Percentiles rank a stretch among this genome's conserved stretches.
Conservation (phyloP, 164 flowering plant genomes). For the Liriodendron chinense region DNA sequence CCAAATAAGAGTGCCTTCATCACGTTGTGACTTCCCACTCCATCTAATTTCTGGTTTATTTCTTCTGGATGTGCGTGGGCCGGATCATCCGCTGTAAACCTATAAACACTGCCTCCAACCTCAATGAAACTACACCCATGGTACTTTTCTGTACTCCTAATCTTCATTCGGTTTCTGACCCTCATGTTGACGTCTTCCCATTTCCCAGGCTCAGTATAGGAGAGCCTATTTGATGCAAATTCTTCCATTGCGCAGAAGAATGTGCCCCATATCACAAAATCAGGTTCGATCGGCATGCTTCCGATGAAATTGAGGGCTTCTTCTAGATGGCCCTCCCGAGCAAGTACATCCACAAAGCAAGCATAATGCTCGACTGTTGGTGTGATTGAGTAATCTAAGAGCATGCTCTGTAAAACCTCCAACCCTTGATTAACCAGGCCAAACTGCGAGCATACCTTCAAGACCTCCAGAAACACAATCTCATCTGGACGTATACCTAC, state of each 20-base stretch:
- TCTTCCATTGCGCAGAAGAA: constrained; percentile 2
- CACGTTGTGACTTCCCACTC: too few species aligned
- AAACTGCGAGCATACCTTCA: constrained; percentile 38
- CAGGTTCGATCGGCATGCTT: too few species aligned
- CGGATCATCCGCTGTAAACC: background rate
- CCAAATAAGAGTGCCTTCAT: too few species aligned
- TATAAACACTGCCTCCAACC: too few species aligned
- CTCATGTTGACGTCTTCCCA: constrained; percentile 1
- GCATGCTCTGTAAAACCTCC: background rate
- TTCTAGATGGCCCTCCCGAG: too few species aligned
- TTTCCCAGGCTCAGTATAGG: background rate
- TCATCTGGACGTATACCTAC: too few species aligned
- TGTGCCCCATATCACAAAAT: too few species aligned
- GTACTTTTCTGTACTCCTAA: too few species aligned
- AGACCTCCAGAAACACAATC: constrained; percentile 26
- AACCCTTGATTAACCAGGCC: constrained; percentile 3
- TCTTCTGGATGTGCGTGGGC: constrained; percentile 16
- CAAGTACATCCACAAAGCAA: constrained; percentile 16
- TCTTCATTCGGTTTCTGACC: background rate
- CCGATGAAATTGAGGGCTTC: too few species aligned
- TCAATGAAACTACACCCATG: constrained; percentile 1
- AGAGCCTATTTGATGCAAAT: background rate
- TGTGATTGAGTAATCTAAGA: constrained; percentile 20
- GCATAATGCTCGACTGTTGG: constrained; percentile 53
- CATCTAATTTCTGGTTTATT: too few species aligned